A percentile compares a stretch with the other conserved stretches of the same genome.
Conservation (phyloP, 352 stramenopile species). For the Thalassiosira oceanica region DNA sequence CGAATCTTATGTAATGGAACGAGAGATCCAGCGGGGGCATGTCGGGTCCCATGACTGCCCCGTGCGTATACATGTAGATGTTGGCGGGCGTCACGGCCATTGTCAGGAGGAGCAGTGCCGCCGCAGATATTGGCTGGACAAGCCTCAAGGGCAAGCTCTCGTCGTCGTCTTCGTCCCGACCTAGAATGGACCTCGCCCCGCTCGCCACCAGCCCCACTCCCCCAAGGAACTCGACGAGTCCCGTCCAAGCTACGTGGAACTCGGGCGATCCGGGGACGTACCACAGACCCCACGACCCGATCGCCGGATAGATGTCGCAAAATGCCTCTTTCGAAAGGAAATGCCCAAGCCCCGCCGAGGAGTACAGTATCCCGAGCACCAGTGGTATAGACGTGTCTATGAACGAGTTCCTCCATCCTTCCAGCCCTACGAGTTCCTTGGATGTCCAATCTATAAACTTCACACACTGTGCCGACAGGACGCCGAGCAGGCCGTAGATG, state of each 20-base stretch:
- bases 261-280: conserved; percentile 56
- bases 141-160: conserved; percentile 5
- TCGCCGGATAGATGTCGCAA: conserved; percentile 55
- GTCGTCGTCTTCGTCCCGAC: conserved; percentile 1
- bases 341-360: conserved; percentile 48
- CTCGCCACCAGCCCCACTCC: conserved; percentile 22
- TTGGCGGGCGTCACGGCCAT: conserved; percentile 63
- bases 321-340: conserved; percentile 57
- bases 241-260: conserved; percentile 63
- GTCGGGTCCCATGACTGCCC: conserved; percentile 38
- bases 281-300: conserved; percentile 71
- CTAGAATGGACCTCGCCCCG: conserved; percentile 6
- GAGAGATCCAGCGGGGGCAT: conserved; percentile 22
- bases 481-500: conserved; percentile 11
- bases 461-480: conserved; percentile 1
- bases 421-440: conserved; percentile 12
- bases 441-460: conserved; percentile 20
- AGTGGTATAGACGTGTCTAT: conserved; percentile 37
- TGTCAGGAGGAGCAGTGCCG: conserved; percentile 46
- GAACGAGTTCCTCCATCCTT: conserved; percentile 11
- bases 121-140: conserved; percentile 30
- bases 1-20: conserved; percentile 37
- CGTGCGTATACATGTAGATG: conserved; percentile 76
- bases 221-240: conserved; percentile 54
- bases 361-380: conserved; percentile 55